Evolutionary conservation across 805 yeast genomes (phyloP), one percentile per base, ranked within the genome.

Genomic region (Myxozyma udenii): DNA sequence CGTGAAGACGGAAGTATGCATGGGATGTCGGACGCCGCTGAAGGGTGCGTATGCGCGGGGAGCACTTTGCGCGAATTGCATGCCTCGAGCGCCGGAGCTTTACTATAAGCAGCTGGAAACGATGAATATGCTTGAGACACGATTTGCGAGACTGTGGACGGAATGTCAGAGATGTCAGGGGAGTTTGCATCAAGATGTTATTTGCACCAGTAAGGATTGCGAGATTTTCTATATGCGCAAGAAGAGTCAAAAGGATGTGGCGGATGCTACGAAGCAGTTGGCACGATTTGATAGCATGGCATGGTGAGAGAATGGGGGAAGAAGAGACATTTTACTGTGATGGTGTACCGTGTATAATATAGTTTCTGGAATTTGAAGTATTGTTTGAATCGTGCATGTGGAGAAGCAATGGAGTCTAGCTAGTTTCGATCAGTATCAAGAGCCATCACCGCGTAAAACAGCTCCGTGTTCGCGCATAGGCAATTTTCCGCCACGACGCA

Each of bases 151-250:
- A 58, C 71, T 93, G 57, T 93, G 99, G 99, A 91, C 98, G 0
- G 95, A 93, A 66, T 95, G 99, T 67, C 99, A 93, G 71, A 74
- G 97, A 53, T 93, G 98, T 68, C 97, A 95, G 62, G 98, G 98
- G 0, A 86, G 93, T 23, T 72, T 95, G 48, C 97, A 93, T 63
- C 96, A 89, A 69, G 98, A 93, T 62, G 98, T 93, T 2, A 73
- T 91, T 22, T 93, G 99, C 68, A 83, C 96, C 0, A 88, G 91
- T 61, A 89, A 90, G 61, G 98, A 93, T 68, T 93, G 99, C 71
- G 96, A 97, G 1, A 93, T 93, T 33, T 93, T 93, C 64, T 93
- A 93, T 68, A 93, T 93, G 98, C 77, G 99, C 64, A 90, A 80
- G 68, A 84, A 85, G 65, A 85, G 84, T 6, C 91, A 85, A 63